Evolutionary conservation across 1,284 basidiomycete genomes (phyloP), one percentile per base, ranked within the genome.

Genomic region (Veloporphyrellus conicus): DNA sequence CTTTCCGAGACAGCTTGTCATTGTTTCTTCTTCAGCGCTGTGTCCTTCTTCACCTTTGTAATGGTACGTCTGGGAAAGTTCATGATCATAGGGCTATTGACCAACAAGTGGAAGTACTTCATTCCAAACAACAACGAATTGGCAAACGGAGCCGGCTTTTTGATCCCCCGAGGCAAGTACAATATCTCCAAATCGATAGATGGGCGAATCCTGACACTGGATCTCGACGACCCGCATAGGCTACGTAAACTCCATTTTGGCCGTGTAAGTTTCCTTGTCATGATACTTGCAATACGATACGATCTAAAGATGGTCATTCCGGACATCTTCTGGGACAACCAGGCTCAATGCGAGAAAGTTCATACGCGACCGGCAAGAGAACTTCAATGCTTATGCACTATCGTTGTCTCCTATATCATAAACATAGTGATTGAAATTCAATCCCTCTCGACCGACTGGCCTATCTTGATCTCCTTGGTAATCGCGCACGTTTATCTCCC

Each of bases 41-140:
- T 46, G 20, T 39, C 55, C 3, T 4, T 45, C 1, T 0, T 14
- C 3, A 29, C 23, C 3, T 46, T 55, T 16, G 6, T 55, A 14
- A 6, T 57, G 33, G 55, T 55, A 51, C 8, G 54, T 43, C 36
- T 18, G 1, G 6, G 34, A 36, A 22, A 3, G 34, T 35, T 12
- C 10, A 6, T 36, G 9, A n/a, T 4, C 7, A n/a, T 4, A 25
- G 7, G 8, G 22, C 8, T n/a, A 10, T 25, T 25, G 15, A 38
- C 36, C 3, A 18, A n/a, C 20, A n/a, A 38, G 36, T 11, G 11
- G 1, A 15, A 38, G 36, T 38, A 25, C 15, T 16, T 38, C 15
- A 6, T 16, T n/a, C 36, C 11, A n/a, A 10, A 6, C 9, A 9
- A 22, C 22, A 25, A 25, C 9, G 6, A 22, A 15, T 23, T 4